Evolutionary conservation across 257 asterid species (phyloP).

Genomic region (Catharanthus roseus): DNA sequence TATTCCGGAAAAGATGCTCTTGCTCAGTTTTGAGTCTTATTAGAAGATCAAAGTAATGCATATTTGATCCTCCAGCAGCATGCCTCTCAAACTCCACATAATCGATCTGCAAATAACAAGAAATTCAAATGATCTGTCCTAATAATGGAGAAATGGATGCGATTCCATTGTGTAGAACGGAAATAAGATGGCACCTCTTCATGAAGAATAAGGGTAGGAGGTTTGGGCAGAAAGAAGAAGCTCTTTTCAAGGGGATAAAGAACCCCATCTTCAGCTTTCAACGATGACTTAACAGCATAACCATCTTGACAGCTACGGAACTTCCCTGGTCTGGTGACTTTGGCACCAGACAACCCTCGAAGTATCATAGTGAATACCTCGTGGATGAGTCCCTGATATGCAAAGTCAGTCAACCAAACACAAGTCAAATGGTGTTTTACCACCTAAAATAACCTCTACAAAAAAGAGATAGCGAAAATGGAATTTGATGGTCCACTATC

Average conservation of each 20-base stretch:
- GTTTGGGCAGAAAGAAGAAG: slow-evolving; percentile 96
- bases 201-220: slow-evolving; percentile 92
- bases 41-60: slow-evolving; percentile 94
- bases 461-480: neutral
- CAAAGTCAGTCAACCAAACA: slow-evolving; percentile 7
- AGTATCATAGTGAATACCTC: slow-evolving; percentile 65
- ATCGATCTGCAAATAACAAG: slow-evolving; percentile 48
- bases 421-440: neutral
- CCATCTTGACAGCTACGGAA: slow-evolving; percentile 86
- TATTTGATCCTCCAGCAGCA: slow-evolving; percentile 92
- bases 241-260: slow-evolving; percentile 98
- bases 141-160: slow-evolving; percentile 10
- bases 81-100: slow-evolving; percentile 98
- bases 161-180: neutral
- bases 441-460: neutral
- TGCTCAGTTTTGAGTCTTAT: slow-evolving; percentile 83
- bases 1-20: slow-evolving; percentile 95
- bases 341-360: slow-evolving; percentile 92
- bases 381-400: slow-evolving; percentile 73
- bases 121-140: slow-evolving; percentile 18
- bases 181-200: slow-evolving; percentile 62
- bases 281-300: slow-evolving; percentile 92
- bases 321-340: slow-evolving; percentile 87
- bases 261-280: slow-evolving; percentile 99
- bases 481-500: slow-evolving; percentile 5